Evolutionary conservation across 2,329 filamentous ascomycete species (phyloP), one percentile per base, ranked within the genome.

Genomic region (Aspergillus brunneoviolaceus): DNA sequence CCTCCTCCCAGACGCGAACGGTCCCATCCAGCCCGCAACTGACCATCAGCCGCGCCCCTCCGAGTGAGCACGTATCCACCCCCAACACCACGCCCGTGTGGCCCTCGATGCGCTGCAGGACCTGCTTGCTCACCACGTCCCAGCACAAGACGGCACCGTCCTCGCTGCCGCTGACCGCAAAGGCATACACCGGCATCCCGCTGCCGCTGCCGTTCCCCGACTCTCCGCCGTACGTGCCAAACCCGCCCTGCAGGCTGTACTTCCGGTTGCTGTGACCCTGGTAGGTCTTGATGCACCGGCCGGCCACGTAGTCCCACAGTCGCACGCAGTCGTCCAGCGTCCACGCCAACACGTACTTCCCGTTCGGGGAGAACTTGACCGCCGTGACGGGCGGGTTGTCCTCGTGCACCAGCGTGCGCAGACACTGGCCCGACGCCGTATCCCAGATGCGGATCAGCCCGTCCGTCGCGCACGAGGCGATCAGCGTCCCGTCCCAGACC

Each of bases 371-470:
- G 79, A 99, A 99, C 72, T 89, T 89, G 48, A 98, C 95, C 33
- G 89, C 90, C 1, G 91, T 90, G 7, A 97, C 93, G 16, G 91
- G 88, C 0, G 92, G 91, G 72, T 96, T 96, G 74, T 98, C 95
- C 79, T 98, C 95, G 79, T 98, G 92, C 14, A 99, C 92, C 2
- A 99, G 84, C 0, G 95, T 99, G 55, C 93, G 89, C 29, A 99
- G 83, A 76, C 95, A 99, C 75, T 99, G 95, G 2, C 95, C 95
- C 2, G 94, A 97, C 19, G 88, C 88, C 0, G 94, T 96, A 72
- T 99, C 95, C 95, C 95, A 99, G 63, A 99, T 89, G 59, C 95
- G 89, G 52, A 96, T 95, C 63, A 96, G 77, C 0, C 95, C 95
- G 71, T 99, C 95, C 4, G 91, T 92, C 16, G 91, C 92, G 72